These are phyloP conservation scores for Epichloe hybrida DNA, from an alignment of 2,329 filamentous ascomycete genomes.

Conservation along the genomic window DNA sequence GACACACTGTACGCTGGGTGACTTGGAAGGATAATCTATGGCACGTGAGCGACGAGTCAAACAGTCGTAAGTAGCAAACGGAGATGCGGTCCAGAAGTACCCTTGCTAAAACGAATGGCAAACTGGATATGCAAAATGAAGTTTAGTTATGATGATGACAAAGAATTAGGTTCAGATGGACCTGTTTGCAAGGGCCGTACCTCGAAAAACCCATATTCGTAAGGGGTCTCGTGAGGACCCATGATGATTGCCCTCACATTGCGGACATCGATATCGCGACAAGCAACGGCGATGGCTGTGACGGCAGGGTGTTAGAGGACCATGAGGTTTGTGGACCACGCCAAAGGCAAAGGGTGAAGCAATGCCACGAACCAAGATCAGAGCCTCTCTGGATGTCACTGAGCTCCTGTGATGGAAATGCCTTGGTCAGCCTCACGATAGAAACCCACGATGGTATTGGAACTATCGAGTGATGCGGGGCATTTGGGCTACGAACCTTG, in stretches of 20 bases:
- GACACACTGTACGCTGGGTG: constrained; percentile 48
- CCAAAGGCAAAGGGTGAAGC: constrained; percentile 3
- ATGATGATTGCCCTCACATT: constrained; percentile 80
- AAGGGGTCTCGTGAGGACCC: constrained; percentile 85
- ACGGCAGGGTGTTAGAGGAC: neutral
- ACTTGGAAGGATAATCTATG: constrained; percentile 67
- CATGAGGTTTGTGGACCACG: neutral
- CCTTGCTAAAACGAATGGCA: constrained; percentile 59
- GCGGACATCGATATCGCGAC: constrained; percentile 76
- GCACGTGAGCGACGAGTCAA: neutral
- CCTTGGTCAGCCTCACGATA: constrained; percentile 5
- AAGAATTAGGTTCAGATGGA: neutral
- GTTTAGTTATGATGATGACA: neutral
- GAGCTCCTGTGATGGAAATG: constrained; percentile 50
- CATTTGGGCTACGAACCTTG: constrained; percentile 41
- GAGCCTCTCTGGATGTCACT: constrained; percentile 69
- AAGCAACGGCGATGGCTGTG: constrained; percentile 72
- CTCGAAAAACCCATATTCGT: constrained; percentile 96
- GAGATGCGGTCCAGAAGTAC: constrained; percentile 25
- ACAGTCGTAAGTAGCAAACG: neutral
- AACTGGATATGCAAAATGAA: constrained; percentile 38
- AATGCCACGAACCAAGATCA: constrained; percentile 57
- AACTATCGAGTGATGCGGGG: constrained; percentile 3
- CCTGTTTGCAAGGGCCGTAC: constrained; percentile 31
- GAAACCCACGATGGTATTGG: constrained; percentile 7